Conservation (phyloP, 2,329 filamentous ascomycete species). For the Xylariaceae sp. region DNA sequence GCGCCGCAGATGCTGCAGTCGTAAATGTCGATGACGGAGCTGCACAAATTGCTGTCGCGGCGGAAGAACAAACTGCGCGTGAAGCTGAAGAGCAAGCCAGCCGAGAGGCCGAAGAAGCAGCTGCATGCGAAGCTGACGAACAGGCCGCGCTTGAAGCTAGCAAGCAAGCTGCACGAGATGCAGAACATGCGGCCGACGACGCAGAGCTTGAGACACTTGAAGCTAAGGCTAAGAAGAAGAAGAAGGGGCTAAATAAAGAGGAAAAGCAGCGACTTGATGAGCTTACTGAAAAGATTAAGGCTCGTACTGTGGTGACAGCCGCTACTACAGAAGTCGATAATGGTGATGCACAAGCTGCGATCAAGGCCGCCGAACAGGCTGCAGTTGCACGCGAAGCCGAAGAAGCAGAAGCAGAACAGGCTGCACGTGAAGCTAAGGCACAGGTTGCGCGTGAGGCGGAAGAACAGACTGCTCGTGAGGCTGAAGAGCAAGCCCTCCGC, state of each 20-base stretch:
- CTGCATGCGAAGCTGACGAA: slow-evolving; percentile 24
- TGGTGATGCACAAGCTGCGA: slow-evolving; percentile 21
- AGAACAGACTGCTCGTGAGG: slow-evolving; percentile 28
- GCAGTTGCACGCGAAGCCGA: slow-evolving; percentile 21
- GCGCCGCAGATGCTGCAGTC: neutral
- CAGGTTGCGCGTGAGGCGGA: slow-evolving; percentile 15
- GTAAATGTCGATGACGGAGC: neutral
- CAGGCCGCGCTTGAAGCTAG: neutral
- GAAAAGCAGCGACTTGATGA: slow-evolving; percentile 20
- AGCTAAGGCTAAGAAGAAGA: slow-evolving; percentile 2
- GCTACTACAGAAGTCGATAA: neutral
- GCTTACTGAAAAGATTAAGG: slow-evolving; percentile 13
- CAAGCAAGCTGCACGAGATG: neutral
- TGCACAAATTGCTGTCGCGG: neutral
- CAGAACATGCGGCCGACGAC: slow-evolving; percentile 6
- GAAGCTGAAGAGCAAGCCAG: slow-evolving; percentile 8
- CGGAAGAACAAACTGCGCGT: neutral
- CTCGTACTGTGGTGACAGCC: slow-evolving; percentile 24
- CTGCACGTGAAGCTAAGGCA: slow-evolving; percentile 16
- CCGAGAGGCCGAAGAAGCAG: slow-evolving; percentile 4
- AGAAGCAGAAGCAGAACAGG: slow-evolving; percentile 18
- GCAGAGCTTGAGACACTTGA: slow-evolving; percentile 14
- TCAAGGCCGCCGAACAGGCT: slow-evolving; percentile 21
- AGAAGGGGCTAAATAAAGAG: slow-evolving; percentile 9
- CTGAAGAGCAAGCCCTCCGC: slow-evolving; percentile 33